Base-by-base conservation (phyloP, 169 alveolate genomes). In the Plasmodium sp. region DNA sequence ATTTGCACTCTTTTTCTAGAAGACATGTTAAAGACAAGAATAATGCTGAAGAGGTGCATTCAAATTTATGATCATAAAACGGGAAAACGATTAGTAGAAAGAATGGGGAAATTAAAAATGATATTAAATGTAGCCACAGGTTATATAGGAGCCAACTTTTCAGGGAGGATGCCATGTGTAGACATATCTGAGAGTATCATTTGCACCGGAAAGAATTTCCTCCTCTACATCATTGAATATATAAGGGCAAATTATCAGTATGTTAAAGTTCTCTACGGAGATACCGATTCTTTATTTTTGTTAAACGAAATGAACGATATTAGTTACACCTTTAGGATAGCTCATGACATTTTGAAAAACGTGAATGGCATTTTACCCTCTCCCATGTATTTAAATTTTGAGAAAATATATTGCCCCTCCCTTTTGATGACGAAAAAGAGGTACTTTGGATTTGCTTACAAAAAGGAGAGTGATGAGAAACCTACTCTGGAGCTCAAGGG, bases 261-360 rank as follows among this genome's bases (percentile, higher is more conserved):
- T 95, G 97, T 99, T 34, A 84, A 97, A 84, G 99, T 98, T 62
- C 95, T 98, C 62, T 99, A 99, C 95, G 99, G 99, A 4, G 99
- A 99, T 96, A 99, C 99, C 22, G 99, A 99, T 96, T 98, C 99
- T 18, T 98, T 99, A 22, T 99, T 99, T 99, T 98, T 99, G 84
- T 97, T 98, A 95, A 98, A 98, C 90, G 99, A 99, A 74, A 98
- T 95, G 6, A 80, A 94, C 58, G 96, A 93, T 54, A 96, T 98
- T 45, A 93, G 72, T 41, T 98, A 98, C 82, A 98, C 99, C 27
- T 97, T 98, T 98, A 84, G 95, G 36, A 94, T 98, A 67, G 97
- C 97, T 12, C 56, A 88, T 73, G 98, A 98, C 82, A 99, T 99
- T 14, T 98, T 99, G 48, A 96, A 95, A 22, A 90, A 82, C 67